These are phyloP conservation scores for Vachellia collinsii DNA, from an alignment of 306 rosid species.

Conservation along the genomic window DNA sequence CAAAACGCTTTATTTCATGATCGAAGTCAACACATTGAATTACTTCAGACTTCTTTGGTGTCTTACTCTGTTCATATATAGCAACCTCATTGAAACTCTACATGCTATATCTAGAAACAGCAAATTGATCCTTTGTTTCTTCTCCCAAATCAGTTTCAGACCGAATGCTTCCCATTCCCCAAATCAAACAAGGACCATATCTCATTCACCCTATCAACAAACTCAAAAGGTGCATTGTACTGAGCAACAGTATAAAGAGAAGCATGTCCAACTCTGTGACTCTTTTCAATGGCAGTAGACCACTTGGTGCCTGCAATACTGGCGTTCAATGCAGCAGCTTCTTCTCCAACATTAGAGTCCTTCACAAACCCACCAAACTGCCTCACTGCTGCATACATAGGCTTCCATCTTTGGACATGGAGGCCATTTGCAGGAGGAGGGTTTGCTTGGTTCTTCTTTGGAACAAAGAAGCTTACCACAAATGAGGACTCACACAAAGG, in stretches of 20 bases:
- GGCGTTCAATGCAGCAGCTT: conserved; percentile 71
- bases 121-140: too few relatives aligned
- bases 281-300: conserved; percentile 60
- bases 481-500: conserved; percentile 78
- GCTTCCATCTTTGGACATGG: conserved; percentile 65
- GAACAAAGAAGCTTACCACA: conserved; percentile 79
- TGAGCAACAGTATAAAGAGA: conserved; percentile 71
- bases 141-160: background rate
- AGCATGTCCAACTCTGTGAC: conserved; percentile 43
- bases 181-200: conserved; percentile 48
- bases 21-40: too few relatives aligned
- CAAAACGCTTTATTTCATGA: too few relatives aligned
- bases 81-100: too few relatives aligned
- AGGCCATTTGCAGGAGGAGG: conserved; percentile 80
- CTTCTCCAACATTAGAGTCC: conserved; percentile 49
- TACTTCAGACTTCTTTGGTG: too few relatives aligned
- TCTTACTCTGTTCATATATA: too few relatives aligned
- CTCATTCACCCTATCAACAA: conserved; percentile 69
- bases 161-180: background rate
- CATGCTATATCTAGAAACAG: too few relatives aligned
- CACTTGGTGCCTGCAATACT: conserved; percentile 67
- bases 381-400: conserved; percentile 63
- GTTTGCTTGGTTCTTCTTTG: conserved; percentile 69
- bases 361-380: conserved; percentile 70
- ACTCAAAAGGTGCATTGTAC: conserved; percentile 81